Evolutionary conservation across 495 filamentous ascomycete genomes (phyloP).

Genomic region (Cercophora samala): DNA sequence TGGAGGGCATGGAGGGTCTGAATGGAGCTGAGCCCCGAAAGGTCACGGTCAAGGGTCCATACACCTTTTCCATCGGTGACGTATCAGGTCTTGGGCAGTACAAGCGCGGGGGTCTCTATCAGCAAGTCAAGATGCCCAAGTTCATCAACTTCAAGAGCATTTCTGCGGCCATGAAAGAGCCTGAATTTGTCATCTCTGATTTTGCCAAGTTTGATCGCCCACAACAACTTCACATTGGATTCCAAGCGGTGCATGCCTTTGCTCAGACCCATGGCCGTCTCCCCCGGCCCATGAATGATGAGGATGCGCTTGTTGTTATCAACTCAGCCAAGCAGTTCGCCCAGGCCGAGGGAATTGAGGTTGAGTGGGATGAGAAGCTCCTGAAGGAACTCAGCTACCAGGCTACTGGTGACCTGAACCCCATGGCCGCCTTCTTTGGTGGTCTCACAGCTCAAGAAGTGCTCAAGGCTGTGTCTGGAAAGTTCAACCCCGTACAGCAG

Average conservation of each 20-base stretch:
- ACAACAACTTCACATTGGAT: constrained; percentile 82
- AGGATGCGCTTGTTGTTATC: constrained; percentile 75
- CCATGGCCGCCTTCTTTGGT: constrained; percentile 94
- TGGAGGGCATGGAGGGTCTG: constrained; percentile 87
- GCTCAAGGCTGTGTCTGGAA: constrained; percentile 94
- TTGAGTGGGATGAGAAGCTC: constrained; percentile 88
- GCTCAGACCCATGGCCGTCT: constrained; percentile 65
- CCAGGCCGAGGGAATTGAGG: constrained; percentile 61
- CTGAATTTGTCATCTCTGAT: constrained; percentile 87
- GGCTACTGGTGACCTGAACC: constrained; percentile 84
- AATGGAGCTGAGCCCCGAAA: constrained; percentile 82
- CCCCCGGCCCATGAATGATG: constrained; percentile 77
- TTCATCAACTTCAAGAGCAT: constrained; percentile 84
- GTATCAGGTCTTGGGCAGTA: constrained; percentile 84
- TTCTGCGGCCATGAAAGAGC: constrained; percentile 70
- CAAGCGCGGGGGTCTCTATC: constrained; percentile 79
- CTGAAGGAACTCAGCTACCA: constrained; percentile 93
- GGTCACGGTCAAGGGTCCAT: constrained; percentile 90
- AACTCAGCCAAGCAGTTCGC: constrained; percentile 69
- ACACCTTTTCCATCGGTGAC: constrained; percentile 95
- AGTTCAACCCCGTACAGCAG: constrained; percentile 89
- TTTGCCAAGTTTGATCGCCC: constrained; percentile 97
- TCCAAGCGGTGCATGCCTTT: constrained; percentile 90
- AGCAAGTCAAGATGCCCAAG: constrained; percentile 98
- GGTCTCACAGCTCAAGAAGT: constrained; percentile 95